phyloP scores from a whole-genome alignment of 208 protist genomes.

The Leishmania aethiopica region DNA sequence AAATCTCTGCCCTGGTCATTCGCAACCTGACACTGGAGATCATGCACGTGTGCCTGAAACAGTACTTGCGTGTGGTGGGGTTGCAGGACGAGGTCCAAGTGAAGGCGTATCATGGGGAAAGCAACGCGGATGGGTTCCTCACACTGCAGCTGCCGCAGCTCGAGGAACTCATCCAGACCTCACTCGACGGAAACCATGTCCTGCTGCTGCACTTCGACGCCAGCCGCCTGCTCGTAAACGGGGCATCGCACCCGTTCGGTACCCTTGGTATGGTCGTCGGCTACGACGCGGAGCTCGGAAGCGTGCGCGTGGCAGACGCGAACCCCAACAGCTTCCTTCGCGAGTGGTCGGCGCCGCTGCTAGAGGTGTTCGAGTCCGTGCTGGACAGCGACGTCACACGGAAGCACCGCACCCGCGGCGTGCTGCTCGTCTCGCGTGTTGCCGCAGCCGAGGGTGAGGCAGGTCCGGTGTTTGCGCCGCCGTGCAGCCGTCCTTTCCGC shows the following conservation, averaged over 20 bases:
- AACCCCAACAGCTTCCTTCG: slow-evolving; percentile 84
- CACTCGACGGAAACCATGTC: slow-evolving; percentile 32
- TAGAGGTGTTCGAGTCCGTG: slow-evolving; percentile 58
- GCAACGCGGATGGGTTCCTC: slow-evolving; percentile 30
- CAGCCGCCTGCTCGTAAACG: slow-evolving; percentile 62
- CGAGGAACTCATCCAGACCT: slow-evolving; percentile 46
- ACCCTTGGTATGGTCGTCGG: slow-evolving; percentile 66
- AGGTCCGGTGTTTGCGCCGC: slow-evolving; percentile 38
- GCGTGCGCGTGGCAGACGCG: slow-evolving; percentile 63
- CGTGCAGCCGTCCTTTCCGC: slow-evolving; percentile 51
- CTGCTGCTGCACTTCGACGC: slow-evolving; percentile 71
- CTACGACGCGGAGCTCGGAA: slow-evolving; percentile 55
- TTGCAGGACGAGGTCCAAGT: slow-evolving; percentile 48
- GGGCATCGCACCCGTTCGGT: slow-evolving; percentile 71
- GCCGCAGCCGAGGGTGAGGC: slow-evolving; percentile 2
- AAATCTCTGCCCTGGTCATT: slow-evolving; percentile 75
- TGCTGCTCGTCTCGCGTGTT: slow-evolving; percentile 44
- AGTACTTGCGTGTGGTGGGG: slow-evolving; percentile 53
- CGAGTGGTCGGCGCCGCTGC: slow-evolving; percentile 70
- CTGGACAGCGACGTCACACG: slow-evolving; percentile 45
- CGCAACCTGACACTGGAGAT: slow-evolving; percentile 81
- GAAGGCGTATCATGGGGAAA: slow-evolving; percentile 62
- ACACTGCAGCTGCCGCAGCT: slow-evolving; percentile 50
- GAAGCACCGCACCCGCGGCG: slow-evolving; percentile 69
- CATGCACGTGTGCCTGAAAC: slow-evolving; percentile 65